Conservation (phyloP, 371 early-diverging fungal species). For the Mortierella sp. region DNA sequence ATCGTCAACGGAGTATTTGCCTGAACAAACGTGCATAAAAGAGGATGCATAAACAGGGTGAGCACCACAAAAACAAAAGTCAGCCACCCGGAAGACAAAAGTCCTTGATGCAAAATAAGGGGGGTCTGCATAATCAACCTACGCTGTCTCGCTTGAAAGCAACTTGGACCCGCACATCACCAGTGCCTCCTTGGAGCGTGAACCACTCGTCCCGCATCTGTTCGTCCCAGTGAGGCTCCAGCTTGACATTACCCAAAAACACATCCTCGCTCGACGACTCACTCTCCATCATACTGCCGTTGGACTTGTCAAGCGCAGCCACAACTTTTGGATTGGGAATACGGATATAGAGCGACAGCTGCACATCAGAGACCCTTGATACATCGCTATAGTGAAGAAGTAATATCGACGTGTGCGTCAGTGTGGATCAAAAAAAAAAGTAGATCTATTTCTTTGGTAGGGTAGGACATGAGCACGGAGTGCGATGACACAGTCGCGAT, state of each 20-base stretch:
- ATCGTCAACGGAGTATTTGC: slow-evolving; percentile 76
- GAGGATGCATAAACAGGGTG: slow-evolving; percentile 1
- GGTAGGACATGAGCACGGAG: no score
- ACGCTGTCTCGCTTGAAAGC: slow-evolving; percentile 78
- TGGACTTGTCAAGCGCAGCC: slow-evolving; percentile 27
- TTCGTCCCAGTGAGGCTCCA: slow-evolving; percentile 75
- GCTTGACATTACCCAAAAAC: slow-evolving; percentile 75
- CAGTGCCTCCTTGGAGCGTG: slow-evolving; percentile 69
- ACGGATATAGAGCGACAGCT: slow-evolving; percentile 88
- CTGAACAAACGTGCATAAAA: slow-evolving; percentile 26
- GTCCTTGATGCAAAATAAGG: neutral
- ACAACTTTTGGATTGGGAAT: slow-evolving; percentile 59
- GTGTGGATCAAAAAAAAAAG: no score
- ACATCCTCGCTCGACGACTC: slow-evolving; percentile 63
- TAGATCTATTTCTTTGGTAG: no score
- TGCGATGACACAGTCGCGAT: no score
- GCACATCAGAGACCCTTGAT: slow-evolving; percentile 85
- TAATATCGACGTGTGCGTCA: neutral
- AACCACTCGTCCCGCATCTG: slow-evolving; percentile 69
- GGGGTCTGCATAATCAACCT: slow-evolving; percentile 5
- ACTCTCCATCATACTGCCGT: slow-evolving; percentile 55
- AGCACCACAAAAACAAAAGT: no score
- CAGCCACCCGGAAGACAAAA: no score
- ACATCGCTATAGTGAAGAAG: slow-evolving; percentile 78
- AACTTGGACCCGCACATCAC: slow-evolving; percentile 74